These are phyloP conservation scores for Suhomyces sp. DNA, from an alignment of 805 yeast species.

Conservation along the genomic window DNA sequence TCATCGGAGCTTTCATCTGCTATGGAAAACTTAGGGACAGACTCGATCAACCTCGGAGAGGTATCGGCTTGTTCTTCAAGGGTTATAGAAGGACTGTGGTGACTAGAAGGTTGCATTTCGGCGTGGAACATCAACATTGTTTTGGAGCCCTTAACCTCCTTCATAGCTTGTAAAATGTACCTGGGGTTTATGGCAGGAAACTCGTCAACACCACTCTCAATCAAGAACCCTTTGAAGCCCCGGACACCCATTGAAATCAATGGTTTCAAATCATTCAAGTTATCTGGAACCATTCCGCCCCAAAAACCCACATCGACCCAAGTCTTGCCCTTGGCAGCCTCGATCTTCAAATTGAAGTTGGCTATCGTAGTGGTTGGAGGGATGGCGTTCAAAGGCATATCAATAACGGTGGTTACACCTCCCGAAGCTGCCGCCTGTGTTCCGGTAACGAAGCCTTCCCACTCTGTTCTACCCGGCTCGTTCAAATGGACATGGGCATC, in stretches of 20 bases:
- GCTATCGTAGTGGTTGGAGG: constrained; percentile 90
- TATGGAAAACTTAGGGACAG: not conserved
- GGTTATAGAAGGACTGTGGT: not conserved
- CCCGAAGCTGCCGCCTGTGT: constrained; percentile 94
- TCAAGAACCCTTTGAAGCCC: constrained; percentile 90
- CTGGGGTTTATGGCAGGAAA: constrained; percentile 75
- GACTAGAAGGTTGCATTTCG: constrained; percentile 63
- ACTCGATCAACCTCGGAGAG: constrained; percentile 3
- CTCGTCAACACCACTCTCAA: constrained; percentile 95
- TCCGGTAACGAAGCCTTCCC: constrained; percentile 98
- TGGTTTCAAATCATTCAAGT: constrained; percentile 66
- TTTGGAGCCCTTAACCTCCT: constrained; percentile 53
- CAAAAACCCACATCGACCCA: constrained; percentile 96
- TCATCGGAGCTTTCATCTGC: constrained; percentile 3
- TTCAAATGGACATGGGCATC: constrained; percentile 93
- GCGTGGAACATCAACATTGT: constrained; percentile 92
- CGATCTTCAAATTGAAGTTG: constrained; percentile 69
- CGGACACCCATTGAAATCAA: constrained; percentile 83
- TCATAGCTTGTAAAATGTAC: constrained; percentile 68
- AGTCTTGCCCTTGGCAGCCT: constrained; percentile 75
- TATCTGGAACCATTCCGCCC: constrained; percentile 91
- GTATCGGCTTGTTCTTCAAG: not conserved
- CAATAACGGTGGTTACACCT: constrained; percentile 93
- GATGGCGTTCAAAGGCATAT: constrained; percentile 93
- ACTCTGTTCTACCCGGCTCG: constrained; percentile 97